These are phyloP conservation scores for Tetrahymena thermophila DNA, from an alignment of 73 alveolate genomes.

Conservation along the genomic window DNA sequence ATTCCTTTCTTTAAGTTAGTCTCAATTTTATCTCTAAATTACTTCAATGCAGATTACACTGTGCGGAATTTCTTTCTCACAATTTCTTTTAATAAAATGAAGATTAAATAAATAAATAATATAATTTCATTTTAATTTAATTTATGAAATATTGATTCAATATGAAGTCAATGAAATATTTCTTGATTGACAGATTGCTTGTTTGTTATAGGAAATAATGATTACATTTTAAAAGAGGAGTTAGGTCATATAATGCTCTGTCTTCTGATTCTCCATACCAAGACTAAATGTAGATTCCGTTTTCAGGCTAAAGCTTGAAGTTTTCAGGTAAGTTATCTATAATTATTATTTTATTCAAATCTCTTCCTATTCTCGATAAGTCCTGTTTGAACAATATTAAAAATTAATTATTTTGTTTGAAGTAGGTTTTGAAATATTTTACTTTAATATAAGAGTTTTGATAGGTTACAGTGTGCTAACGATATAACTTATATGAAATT, in stretches of 20 bases:
- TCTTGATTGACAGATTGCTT: too few species aligned
- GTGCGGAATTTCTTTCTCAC: conserved; percentile 32
- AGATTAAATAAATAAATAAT: not conserved
- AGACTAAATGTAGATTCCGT: conserved; percentile 88
- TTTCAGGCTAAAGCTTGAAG: conserved; percentile 85
- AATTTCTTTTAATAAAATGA: conserved; percentile 4
- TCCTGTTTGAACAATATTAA: conserved; percentile 25
- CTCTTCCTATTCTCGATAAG: conserved; percentile 77
- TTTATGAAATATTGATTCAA: too few species aligned
- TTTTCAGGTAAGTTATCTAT: conserved; percentile 91
- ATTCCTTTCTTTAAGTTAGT: conserved; percentile 27
- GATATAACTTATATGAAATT: conserved; percentile 72
- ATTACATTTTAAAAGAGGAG: conserved; percentile 36
- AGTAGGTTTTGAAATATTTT: too few species aligned
- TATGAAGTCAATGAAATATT: too few species aligned
- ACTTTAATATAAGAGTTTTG: conserved; percentile 50
- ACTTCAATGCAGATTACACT: conserved; percentile 36
- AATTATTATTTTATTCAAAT: conserved; percentile 68
- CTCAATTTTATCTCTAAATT: conserved; percentile 44
- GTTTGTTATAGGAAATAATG: not conserved
- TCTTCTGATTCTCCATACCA: conserved; percentile 84
- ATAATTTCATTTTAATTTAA: too few species aligned
- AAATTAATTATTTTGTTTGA: not conserved
- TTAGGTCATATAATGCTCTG: conserved; percentile 34
- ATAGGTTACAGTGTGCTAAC: conserved; percentile 72